Evolutionary conservation across 2,329 filamentous ascomycete genomes (phyloP), one percentile per base, ranked within the genome.

Genomic region (Hypoxylon sp.): DNA sequence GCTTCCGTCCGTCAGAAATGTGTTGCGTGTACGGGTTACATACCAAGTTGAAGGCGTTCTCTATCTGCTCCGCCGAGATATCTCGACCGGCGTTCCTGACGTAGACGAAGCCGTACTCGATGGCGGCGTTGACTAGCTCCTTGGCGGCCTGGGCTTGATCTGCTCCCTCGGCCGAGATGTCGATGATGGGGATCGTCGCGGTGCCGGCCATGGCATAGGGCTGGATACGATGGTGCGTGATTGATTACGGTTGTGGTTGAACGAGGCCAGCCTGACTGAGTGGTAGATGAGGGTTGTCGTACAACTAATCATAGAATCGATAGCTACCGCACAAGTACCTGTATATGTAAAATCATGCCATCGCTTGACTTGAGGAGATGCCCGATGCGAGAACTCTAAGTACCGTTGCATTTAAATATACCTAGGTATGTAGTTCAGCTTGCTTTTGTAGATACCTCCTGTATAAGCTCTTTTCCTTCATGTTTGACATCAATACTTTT

Each of bases 31-130:
- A 3, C 20, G 2, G 20, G 9, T 13, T 47, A 67, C 76, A 66
- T 79, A 95, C 92, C 70, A 96, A 74, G 11, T 82, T 77, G 78
- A 97, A 98, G 7, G 89, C 88, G 40, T 80, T 78, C 8, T 90
- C 81, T 35, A 97, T 85, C 49, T 88, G 83, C 23, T 82, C 75
- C 0, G 81, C 75, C 0, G 88, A 79, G 43, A 97, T 91, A 58
- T 89, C 86, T 10, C 81, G 79, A 38, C 87, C 88, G 18, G 86
- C 82, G 70, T 91, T 93, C 70, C 87, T 88, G 69, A 98, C 87
- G 72, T 95, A 98, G 60, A 97, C 85, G 74, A 98, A 98, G 60
- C 94, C 94, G 75, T 92, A 89, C 50, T 88, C 86, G 31, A 87
- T 84, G 2, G 92, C 93, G 1, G 94, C 94, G 59, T 89, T 83